Evolutionary conservation across 805 yeast genomes (phyloP), one percentile per base, ranked within the genome.

Genomic region (Wickerhamiella qilinensis): DNA sequence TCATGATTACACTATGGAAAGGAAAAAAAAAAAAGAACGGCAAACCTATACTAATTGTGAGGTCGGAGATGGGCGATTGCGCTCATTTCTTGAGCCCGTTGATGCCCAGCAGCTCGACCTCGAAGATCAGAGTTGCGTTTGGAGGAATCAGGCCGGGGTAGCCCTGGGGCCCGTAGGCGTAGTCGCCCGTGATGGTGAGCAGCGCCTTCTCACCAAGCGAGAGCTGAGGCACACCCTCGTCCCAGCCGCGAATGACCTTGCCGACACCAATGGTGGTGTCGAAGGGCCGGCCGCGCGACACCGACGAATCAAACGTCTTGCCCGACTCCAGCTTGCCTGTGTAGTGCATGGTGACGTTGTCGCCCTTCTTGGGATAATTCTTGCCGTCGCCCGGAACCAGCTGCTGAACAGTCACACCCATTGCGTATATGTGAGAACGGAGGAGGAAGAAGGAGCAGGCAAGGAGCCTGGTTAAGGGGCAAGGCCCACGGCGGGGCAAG

Each of bases 111-210:
- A 58, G 51, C 50, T 58, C 60, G 20, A 58, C 63, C 44, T 58
- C 63, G 39, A 58, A 58, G 38, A 83, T 66, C 64, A 88, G 73
- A 50, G 95, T 86, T 47, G 96, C 93, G 62, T 83, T 84, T 51
- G 95, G 95, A 48, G 97, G 97, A 57, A 88, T 88, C 57, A 84
- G 67, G 51, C 94, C 94, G 51, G 96, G 96, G 76, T 80, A 84
- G 36, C 97, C 97, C 64, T 93, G 77, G 48, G 72, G 71, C 46
- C 96, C 96, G 64, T 88, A 88, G 50, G 93, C 97, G 65, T 82
- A 79, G 53, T 75, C 73, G 48, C 94, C 93, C 53, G 95, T 93
- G 53, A 88, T 84, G 53, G 93, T 84, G 57, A 88, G 69, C 58
- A 79, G 71, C 37, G 96, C 94, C 69, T 79, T 81, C 65, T 91